A percentile compares a stretch with the other conserved stretches of the same genome.
Conservation (phyloP, 2,329 filamentous ascomycete species). For the Alternaria consortialis region DNA sequence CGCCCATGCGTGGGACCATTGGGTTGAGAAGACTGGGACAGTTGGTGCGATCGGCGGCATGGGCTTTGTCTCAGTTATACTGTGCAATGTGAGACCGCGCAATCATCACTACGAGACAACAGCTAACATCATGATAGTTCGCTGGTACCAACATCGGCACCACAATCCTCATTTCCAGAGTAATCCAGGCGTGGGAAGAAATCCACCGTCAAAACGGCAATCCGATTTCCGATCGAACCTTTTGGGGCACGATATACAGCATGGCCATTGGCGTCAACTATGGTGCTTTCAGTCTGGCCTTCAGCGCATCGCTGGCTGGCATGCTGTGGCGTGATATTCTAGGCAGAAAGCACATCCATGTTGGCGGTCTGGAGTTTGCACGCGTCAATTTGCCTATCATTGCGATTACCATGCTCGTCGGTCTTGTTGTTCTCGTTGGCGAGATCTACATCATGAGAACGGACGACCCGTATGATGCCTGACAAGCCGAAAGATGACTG, state of each 20-base stretch:
- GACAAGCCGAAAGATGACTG: background rate
- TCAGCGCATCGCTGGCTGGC: slow-evolving; percentile 76
- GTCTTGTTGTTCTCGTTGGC: slow-evolving; percentile 67
- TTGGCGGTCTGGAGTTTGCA: slow-evolving; percentile 71
- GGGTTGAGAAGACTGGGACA: slow-evolving; percentile 74
- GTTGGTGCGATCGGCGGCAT: slow-evolving; percentile 75
- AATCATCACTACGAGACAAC: background rate
- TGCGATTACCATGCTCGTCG: slow-evolving; percentile 71
- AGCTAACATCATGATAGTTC: slow-evolving; percentile 61
- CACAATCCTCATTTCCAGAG: slow-evolving; percentile 74
- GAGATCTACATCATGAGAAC: slow-evolving; percentile 68
- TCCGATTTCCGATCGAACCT: slow-evolving; percentile 69
- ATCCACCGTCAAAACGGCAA: slow-evolving; percentile 62
- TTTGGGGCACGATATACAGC: slow-evolving; percentile 75
- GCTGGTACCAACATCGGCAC: slow-evolving; percentile 81
- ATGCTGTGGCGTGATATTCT: slow-evolving; percentile 78
- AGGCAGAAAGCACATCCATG: slow-evolving; percentile 71
- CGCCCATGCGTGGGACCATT: slow-evolving; percentile 76
- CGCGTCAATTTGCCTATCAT: slow-evolving; percentile 76
- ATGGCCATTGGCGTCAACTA: slow-evolving; percentile 81
- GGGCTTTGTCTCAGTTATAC: slow-evolving; percentile 74
- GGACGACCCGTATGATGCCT: slow-evolving; percentile 15
- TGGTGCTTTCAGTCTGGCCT: slow-evolving; percentile 76
- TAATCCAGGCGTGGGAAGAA: slow-evolving; percentile 72
- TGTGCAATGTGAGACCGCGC: slow-evolving; percentile 72